Conservation (phyloP, 331 rosid genomes). For the Malus hybrid region DNA sequence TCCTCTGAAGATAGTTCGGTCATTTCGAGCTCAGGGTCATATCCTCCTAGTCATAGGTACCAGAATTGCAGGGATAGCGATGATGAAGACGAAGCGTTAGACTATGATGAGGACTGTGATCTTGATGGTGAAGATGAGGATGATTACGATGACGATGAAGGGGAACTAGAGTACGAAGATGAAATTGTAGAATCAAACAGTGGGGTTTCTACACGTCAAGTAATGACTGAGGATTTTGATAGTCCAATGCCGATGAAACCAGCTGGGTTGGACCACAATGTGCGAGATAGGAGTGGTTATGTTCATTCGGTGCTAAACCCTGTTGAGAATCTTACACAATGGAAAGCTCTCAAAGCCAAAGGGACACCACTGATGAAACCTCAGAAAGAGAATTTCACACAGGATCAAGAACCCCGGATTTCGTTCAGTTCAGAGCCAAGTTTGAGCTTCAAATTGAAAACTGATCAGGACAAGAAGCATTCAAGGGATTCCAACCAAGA, state of each 20-base stretch:
- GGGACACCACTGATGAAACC: constrained; percentile 30
- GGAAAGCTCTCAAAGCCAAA: constrained; percentile 68
- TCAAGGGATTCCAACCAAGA: constrained; percentile 40
- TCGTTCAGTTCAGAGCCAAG: constrained; percentile 28
- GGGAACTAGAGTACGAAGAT: constrained; percentile 29
- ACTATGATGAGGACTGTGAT: constrained; percentile 44
- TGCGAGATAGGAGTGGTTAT: constrained; percentile 69
- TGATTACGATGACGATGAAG: constrained; percentile 22
- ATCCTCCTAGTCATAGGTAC: constrained; percentile 67
- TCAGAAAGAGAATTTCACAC: constrained; percentile 54
- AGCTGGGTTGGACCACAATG: constrained; percentile 30
- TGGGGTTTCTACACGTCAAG: constrained; percentile 11
- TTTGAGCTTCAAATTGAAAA: constrained; percentile 32
- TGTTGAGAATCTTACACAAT: constrained; percentile 77
- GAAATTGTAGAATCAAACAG: constrained; percentile 20
- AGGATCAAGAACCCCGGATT: constrained; percentile 26
- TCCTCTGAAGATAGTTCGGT: constrained; percentile 52
- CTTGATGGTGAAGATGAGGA: constrained; percentile 48
- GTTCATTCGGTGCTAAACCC: constrained; percentile 90
- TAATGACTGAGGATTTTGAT: constrained; percentile 35
- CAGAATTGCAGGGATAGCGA: constrained; percentile 80
- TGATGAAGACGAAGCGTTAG: constrained; percentile 48
- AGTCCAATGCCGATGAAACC: constrained; percentile 17
- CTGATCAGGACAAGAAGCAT: constrained; percentile 13
- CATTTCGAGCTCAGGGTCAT: constrained; percentile 46